Evolutionary conservation across 371 early-diverging fungal species (phyloP), one percentile per base, ranked within the genome.

Genomic region (Cokeromyces recurvatus): DNA sequence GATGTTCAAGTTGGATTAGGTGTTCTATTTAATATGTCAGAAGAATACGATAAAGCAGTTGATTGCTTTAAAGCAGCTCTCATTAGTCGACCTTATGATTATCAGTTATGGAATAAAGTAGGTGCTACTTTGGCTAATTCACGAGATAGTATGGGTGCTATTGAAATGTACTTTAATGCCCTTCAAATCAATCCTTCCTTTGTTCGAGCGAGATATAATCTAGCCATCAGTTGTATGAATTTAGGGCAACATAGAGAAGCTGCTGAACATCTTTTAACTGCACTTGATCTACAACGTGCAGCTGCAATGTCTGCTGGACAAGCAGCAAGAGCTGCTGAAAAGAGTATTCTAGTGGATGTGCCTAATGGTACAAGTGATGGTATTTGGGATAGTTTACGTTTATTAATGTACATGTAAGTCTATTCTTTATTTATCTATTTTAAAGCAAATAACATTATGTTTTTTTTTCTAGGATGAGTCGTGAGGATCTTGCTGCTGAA

Each of bases 1-100:
- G 89, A 94, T 56, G 90, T 97, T 0, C 96, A 98, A 66, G 79
- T 94, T 29, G 96, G 90, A 0, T 77, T 98, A 5, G 98, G 97
- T 3, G 86, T 98, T 1, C 59, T 98, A 41, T 95, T 95, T 65
- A 89, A 97, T 62, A 84, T 89, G 6, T 84, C 87, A 2, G 80
- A 86, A 27, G 95, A 97, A 49, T 95, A 89, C 52, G 79, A 79
- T 25, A 97, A 97, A 70, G 94, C 97, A 0, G 82, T 94, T 3
- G 98, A 98, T 66, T 98, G 98, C 57, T 98, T 98, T 78, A 82
- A 87, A 40, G 83, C 96, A 2, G 95, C 97, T 24, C 64, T 98
- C 25, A 76, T 82, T n/a, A 78, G 76, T 16, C 65, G 88, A 29
- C 97, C 97, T 3, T 77, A 90, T 67, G 95, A 97, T 60, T 95